Percentiles rank a stretch among this genome's conserved stretches.
Conservation (phyloP, 176 grass and related monocot species). For the Thalia dealbata region DNA sequence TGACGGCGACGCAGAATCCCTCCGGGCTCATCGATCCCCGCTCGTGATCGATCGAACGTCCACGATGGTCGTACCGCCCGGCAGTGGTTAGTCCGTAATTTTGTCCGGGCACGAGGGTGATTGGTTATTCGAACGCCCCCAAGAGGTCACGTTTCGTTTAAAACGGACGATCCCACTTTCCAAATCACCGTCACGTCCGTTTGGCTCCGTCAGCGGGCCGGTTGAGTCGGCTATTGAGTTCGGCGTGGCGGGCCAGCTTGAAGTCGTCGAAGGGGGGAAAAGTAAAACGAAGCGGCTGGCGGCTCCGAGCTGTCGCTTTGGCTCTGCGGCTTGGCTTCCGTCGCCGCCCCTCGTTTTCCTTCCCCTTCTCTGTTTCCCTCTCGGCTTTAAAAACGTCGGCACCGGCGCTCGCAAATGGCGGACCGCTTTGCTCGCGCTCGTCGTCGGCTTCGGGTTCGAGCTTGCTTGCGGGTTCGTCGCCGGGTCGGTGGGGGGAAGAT, state of each 20-base stretch:
- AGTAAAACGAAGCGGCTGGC: neutral
- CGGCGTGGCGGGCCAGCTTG: neutral
- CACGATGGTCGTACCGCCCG: neutral
- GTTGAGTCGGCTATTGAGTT: neutral
- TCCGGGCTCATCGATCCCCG: too few relatives aligned
- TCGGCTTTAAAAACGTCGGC: conserved; percentile 15
- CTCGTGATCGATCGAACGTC: too few relatives aligned
- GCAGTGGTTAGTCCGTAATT: neutral
- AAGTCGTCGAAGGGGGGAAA: too few relatives aligned
- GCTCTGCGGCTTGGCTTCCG: neutral
- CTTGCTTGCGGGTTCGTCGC: neutral
- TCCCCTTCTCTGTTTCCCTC: neutral
- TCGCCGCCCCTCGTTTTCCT: neutral
- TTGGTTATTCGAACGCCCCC: neutral
- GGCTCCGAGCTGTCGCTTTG: neutral
- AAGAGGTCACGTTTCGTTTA: neutral
- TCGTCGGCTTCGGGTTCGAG: neutral
- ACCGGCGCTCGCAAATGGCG: conserved; percentile 1
- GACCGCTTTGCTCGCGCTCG: neutral
- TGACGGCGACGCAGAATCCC: too few relatives aligned
- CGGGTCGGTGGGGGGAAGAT: conserved; percentile 2
- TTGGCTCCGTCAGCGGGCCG: neutral
- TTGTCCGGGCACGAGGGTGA: neutral
- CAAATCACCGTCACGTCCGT: neutral
- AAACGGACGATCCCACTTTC: neutral